Evolutionary conservation across 495 filamentous ascomycete species (phyloP).

Genomic region (Daldinia vernicosa): DNA sequence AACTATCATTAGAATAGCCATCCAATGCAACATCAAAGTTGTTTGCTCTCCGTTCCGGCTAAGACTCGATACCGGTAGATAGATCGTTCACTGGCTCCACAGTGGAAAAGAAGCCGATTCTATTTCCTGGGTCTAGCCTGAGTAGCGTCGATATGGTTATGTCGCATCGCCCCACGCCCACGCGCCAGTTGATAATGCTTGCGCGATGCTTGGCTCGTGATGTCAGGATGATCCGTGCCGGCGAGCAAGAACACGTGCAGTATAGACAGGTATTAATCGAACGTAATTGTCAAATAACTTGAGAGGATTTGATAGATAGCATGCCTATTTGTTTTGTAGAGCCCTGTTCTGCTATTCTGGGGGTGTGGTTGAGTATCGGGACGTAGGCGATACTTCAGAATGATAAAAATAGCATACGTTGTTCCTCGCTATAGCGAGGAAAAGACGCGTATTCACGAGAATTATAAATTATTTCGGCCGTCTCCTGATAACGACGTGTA

Average conservation of each 20-base stretch:
- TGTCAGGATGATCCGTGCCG: neutral
- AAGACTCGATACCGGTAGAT: neutral
- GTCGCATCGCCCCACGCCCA: neutral
- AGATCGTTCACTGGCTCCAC: neutral
- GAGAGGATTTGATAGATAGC: neutral
- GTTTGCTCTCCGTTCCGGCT: neutral
- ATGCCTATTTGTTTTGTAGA: neutral
- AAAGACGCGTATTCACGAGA: neutral
- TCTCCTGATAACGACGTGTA: neutral
- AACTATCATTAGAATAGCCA: conserved; percentile 2
- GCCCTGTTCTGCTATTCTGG: neutral
- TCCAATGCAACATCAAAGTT: conserved; percentile 12
- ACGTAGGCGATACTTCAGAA: neutral
- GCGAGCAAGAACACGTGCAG: neutral
- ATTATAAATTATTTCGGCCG: neutral
- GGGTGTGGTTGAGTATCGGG: neutral
- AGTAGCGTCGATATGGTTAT: neutral
- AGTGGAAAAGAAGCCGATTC: neutral
- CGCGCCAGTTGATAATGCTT: neutral
- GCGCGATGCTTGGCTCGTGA: neutral
- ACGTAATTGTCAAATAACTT: no score
- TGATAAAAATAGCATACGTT: neutral
- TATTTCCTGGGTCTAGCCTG: neutral
- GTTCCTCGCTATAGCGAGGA: neutral
- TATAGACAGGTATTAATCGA: neutral